Base-by-base conservation (phyloP, 2,329 filamentous ascomycete species). In the Pestalotiopsis fici region DNA sequence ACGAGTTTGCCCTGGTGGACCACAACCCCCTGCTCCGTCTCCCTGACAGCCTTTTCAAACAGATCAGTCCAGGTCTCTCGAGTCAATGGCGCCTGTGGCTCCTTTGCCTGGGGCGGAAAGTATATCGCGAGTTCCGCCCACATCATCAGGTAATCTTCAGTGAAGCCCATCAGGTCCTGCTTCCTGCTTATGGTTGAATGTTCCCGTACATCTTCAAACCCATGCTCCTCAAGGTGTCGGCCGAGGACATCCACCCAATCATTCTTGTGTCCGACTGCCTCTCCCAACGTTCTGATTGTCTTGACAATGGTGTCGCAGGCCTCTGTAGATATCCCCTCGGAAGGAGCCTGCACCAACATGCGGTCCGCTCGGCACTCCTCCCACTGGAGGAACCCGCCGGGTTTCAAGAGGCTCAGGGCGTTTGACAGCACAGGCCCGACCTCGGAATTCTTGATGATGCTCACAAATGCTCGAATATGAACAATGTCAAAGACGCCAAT, bases 141-240 rank as follows among this genome's bases (percentile, higher is more conserved):
- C 1, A 74, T 71, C 71, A 75, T 74, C 15, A 76, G 54, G 47
- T 72, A 73, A 39, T 75, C 67, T 2, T 76, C 73, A 0, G 74
- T 74, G 72, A 71, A 76, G 25, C 57, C 72, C 66, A 73, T 75
- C 4, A 69, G 67, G 23, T 74, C 73, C 27, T 68, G 65, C 43
- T 59, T 69, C 1, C 67, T 65, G 7, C 66, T 70, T 5, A 59
- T 31, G 1, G 6, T 1, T 11, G 7, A 47, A 1, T 50, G 7
- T 21, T 69, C 5, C 1, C 28, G 31, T 1, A 71, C 68, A 2
- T 72, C 60, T 3, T 66, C 21, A 21, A 69, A 72, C 3, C 70
- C 69, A n/a, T 65, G 39, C 21, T 67, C 15, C 12, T 55, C 28
- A 1, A 72, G 39, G 28, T 70, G 69, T 11, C 27, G 23, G 47